Evolutionary conservation across 2,329 filamentous ascomycete species (phyloP).

Genomic region (Hymenoscyphus albidus): DNA sequence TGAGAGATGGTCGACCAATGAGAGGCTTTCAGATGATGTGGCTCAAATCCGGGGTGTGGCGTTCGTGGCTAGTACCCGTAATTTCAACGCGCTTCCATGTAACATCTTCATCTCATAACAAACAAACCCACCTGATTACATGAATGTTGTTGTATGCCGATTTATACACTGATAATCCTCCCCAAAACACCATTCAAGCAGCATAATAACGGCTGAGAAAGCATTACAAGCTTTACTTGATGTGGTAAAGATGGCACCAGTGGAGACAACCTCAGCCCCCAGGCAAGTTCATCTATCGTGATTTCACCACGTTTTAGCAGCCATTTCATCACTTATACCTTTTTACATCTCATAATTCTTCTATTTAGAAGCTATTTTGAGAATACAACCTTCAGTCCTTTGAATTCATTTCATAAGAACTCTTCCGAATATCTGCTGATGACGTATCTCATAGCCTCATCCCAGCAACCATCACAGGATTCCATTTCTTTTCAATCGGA

Average conservation of each 20-base stretch:
- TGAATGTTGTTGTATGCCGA: conserved; percentile 11
- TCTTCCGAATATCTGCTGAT: not conserved
- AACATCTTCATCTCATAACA: not conserved
- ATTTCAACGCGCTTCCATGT: not conserved
- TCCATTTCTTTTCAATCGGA: conserved; percentile 21
- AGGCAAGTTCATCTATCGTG: conserved; percentile 1
- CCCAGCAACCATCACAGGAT: conserved; percentile 17
- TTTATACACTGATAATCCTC: conserved; percentile 13
- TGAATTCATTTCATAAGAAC: not conserved
- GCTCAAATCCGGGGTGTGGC: not conserved
- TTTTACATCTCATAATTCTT: too few relatives aligned
- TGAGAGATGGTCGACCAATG: not conserved
- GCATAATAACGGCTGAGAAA: not conserved
- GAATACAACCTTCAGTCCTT: not conserved
- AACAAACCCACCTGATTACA: not conserved
- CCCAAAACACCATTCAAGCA: conserved; percentile 8
- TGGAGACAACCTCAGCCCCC: conserved; percentile 11
- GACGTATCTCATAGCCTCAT: conserved; percentile 15
- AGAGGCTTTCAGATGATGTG: not conserved
- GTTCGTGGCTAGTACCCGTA: not conserved
- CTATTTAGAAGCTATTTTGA: too few relatives aligned
- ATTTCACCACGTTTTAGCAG: conserved; percentile 2
- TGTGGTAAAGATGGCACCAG: conserved; percentile 17
- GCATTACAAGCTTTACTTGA: not conserved
- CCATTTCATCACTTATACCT: not conserved